These are phyloP conservation scores for Vaccinium darrowii DNA, from an alignment of 148 eudicot species.

Conservation along the genomic window DNA sequence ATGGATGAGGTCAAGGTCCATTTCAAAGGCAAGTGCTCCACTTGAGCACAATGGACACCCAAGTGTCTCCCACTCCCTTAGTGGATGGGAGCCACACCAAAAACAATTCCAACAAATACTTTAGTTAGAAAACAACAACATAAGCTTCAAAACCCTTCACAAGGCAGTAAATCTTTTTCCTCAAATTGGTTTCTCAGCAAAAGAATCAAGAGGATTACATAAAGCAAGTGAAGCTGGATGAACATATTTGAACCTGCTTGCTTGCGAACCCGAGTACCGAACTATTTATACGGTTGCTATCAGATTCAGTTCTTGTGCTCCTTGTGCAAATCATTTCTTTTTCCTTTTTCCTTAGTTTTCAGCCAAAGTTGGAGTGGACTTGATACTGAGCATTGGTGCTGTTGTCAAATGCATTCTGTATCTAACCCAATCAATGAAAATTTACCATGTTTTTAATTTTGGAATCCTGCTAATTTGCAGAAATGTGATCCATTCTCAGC, in stretches of 20 bases:
- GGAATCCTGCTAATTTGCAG: constrained; percentile 36
- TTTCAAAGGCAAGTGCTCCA: too few species aligned
- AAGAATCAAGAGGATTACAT: too few species aligned
- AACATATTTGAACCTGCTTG: neutral
- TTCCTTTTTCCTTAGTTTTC: neutral
- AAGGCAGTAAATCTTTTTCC: neutral
- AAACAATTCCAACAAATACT: too few species aligned
- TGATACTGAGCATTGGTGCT: neutral
- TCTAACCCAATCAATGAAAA: neutral
- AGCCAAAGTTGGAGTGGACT: constrained; percentile 1
- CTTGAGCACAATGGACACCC: too few species aligned
- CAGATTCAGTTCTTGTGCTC: neutral
- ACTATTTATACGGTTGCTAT: neutral
- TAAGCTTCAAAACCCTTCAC: too few species aligned
- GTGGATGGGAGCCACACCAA: too few species aligned
- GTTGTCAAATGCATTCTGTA: neutral
- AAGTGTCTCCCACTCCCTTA: too few species aligned
- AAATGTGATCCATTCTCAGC: constrained; percentile 63
- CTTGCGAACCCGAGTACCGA: neutral
- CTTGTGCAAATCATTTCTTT: neutral
- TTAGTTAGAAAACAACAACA: too few species aligned
- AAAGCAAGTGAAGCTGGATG: too few species aligned
- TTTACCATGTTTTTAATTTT: neutral
- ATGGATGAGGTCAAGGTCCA: too few species aligned
- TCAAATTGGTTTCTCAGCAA: neutral